Conservation (phyloP, 2,329 filamentous ascomycete genomes). For the Juglanconis oblonga region DNA sequence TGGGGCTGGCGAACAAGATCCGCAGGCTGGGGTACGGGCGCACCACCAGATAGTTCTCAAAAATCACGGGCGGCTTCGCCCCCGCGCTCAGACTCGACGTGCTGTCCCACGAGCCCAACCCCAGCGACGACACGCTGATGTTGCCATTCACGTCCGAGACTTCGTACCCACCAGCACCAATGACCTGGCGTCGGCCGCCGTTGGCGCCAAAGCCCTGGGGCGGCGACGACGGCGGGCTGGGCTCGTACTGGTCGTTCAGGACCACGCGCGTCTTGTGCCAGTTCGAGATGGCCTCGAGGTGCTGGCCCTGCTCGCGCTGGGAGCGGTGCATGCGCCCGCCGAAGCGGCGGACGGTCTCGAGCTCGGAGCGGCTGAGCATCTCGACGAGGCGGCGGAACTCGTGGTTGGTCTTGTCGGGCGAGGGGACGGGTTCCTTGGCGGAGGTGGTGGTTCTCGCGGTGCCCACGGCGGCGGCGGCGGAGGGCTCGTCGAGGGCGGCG, state of each 20-base stretch:
- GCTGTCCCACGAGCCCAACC: not conserved
- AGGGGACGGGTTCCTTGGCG: not conserved
- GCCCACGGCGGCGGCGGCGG: not conserved
- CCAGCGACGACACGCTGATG: not conserved
- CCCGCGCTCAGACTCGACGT: not conserved
- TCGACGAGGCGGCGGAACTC: conserved; percentile 65
- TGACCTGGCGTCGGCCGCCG: not conserved
- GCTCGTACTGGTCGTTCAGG: conserved; percentile 24
- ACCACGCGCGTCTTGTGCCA: conserved; percentile 42
- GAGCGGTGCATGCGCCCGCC: conserved; percentile 62
- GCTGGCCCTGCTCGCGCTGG: conserved; percentile 37
- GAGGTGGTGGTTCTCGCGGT: not conserved
- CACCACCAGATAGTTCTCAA: conserved; percentile 61
- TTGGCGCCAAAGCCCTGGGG: not conserved
- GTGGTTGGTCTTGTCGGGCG: conserved; percentile 40
- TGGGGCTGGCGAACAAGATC: conserved; percentile 67
- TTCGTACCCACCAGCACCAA: not conserved
- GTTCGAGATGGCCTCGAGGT: conserved; percentile 24
- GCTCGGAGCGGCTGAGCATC: conserved; percentile 66
- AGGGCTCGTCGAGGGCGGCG: not conserved
- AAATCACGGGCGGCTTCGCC: conserved; percentile 36
- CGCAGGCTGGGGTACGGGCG: conserved; percentile 63
- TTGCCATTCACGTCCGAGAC: not conserved
- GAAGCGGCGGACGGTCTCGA: conserved; percentile 59
- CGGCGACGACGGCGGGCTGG: conserved; percentile 18